phyloP scores from a whole-genome alignment of 257 asterid species.

The Ehretia macrophylla region DNA sequence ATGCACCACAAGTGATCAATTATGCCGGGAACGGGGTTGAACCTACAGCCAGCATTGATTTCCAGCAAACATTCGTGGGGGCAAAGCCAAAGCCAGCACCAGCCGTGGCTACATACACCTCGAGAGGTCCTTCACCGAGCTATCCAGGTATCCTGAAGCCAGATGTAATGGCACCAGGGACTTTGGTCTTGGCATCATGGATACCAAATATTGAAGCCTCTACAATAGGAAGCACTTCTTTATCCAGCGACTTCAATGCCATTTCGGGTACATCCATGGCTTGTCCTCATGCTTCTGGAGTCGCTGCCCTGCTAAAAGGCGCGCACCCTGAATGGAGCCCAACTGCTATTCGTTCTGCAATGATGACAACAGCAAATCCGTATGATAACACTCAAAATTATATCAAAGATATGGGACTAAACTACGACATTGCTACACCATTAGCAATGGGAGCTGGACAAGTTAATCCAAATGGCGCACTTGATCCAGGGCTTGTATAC shows the following conservation, averaged over 20 bases:
- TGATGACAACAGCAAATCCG: slow-evolving; percentile 15
- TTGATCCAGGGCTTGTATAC: slow-evolving; percentile 45
- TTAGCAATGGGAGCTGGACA: slow-evolving; percentile 43
- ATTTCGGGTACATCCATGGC: slow-evolving; percentile 17
- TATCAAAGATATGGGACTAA: slow-evolving; percentile 10
- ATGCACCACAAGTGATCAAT: slow-evolving; percentile 11
- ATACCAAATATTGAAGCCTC: slow-evolving; percentile 1
- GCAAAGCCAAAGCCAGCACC: slow-evolving; percentile 25
- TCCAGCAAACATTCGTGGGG: slow-evolving; percentile 34
- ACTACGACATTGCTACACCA: slow-evolving; percentile 26
- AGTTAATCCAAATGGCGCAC: slow-evolving; percentile 42
- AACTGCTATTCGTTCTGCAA: slow-evolving; percentile 20
- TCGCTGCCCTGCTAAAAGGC: slow-evolving; percentile 19
- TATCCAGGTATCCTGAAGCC: slow-evolving; percentile 36
- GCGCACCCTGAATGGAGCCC: slow-evolving; percentile 26
- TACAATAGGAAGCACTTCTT: not conserved
- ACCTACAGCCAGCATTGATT: slow-evolving; percentile 15
- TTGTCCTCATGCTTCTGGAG: slow-evolving; percentile 22
- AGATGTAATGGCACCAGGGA: slow-evolving; percentile 42
- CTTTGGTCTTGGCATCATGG: slow-evolving; percentile 30
- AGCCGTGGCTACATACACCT: slow-evolving; percentile 17
- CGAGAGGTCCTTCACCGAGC: slow-evolving; percentile 36
- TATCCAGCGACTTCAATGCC: slow-evolving; percentile 2
- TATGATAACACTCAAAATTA: slow-evolving; percentile 10
- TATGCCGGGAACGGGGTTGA: slow-evolving; percentile 5